Evolutionary conservation across 2,329 filamentous ascomycete genomes (phyloP).

Genomic region (Calonectria henricotiae): DNA sequence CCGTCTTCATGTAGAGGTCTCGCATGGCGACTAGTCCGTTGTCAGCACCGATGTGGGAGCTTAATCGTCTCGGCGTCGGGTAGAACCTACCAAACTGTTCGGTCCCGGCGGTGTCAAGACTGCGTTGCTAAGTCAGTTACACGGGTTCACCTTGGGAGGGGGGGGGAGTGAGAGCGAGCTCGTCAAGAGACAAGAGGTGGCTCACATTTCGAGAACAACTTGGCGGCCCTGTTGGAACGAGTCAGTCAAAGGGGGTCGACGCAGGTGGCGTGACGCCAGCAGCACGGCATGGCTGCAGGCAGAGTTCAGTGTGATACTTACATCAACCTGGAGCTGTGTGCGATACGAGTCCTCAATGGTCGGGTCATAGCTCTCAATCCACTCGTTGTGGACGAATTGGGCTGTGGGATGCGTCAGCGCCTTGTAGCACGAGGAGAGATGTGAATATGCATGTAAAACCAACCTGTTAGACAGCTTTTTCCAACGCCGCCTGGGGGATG

Average conservation of each 20-base stretch:
- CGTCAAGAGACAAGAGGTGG: constrained; percentile 43
- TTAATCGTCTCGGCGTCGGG: constrained; percentile 39
- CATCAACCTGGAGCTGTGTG: constrained; percentile 86
- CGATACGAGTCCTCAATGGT: constrained; percentile 86
- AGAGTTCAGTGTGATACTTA: constrained; percentile 65
- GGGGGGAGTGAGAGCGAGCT: constrained; percentile 26
- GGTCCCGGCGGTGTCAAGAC: constrained; percentile 90
- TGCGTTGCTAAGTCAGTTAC: constrained; percentile 57
- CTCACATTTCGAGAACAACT: constrained; percentile 91
- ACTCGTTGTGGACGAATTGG: constrained; percentile 94
- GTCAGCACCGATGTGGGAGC: constrained; percentile 46
- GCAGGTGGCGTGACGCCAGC: constrained; percentile 29
- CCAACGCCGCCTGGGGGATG: constrained; percentile 82
- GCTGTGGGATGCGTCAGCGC: constrained; percentile 67
- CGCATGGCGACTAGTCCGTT: constrained; percentile 72
- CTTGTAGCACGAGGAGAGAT: background rate
- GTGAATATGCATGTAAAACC: constrained; percentile 47
- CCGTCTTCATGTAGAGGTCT: constrained; percentile 94
- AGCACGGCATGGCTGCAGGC: constrained; percentile 19
- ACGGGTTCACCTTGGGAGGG: constrained; percentile 8
- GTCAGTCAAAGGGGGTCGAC: constrained; percentile 52
- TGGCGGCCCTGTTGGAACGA: constrained; percentile 78
- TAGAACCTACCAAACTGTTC: constrained; percentile 87
- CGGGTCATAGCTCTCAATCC: constrained; percentile 90
- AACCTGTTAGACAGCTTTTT: constrained; percentile 93